These are phyloP conservation scores for Cyclostephanos tholiformis DNA, from an alignment of 108 stramenopile species.

Conservation along the genomic window DNA sequence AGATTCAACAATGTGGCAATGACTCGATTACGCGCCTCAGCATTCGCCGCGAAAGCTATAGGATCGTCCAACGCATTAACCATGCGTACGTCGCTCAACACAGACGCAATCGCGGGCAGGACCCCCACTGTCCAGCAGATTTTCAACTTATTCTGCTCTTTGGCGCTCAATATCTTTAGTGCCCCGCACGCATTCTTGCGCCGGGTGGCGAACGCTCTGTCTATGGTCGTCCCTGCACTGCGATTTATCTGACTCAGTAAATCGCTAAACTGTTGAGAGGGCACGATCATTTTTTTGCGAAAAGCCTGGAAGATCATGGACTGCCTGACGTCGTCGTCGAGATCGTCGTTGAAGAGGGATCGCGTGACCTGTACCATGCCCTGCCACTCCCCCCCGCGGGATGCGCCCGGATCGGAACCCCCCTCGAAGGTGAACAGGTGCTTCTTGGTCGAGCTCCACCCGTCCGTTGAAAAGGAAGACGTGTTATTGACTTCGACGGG, in stretches of 20 bases:
- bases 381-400: constrained; percentile 19
- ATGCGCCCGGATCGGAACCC: constrained; percentile 5
- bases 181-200: constrained; percentile 88
- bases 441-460: neutral
- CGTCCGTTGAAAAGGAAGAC: neutral
- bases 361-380: constrained; percentile 9
- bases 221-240: constrained; percentile 31
- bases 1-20: constrained; percentile 66
- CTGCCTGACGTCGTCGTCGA: constrained; percentile 19
- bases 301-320: constrained; percentile 12
- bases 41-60: constrained; percentile 50
- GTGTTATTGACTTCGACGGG: constrained; percentile 20
- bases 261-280: constrained; percentile 55
- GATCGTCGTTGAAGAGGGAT: constrained; percentile 4
- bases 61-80: constrained; percentile 35
- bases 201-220: constrained; percentile 71
- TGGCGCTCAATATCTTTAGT: constrained; percentile 71
- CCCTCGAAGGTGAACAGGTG: constrained; percentile 13
- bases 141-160: constrained; percentile 57
- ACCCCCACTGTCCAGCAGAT: constrained; percentile 83
- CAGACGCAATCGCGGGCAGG: constrained; percentile 66
- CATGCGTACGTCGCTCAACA: constrained; percentile 50
- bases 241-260: constrained; percentile 56
- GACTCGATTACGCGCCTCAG: constrained; percentile 64
- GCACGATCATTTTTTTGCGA: constrained; percentile 58